phyloP scores from a whole-genome alignment of 768 basidiomycete genomes.

The Tricholoma saponaceum region DNA sequence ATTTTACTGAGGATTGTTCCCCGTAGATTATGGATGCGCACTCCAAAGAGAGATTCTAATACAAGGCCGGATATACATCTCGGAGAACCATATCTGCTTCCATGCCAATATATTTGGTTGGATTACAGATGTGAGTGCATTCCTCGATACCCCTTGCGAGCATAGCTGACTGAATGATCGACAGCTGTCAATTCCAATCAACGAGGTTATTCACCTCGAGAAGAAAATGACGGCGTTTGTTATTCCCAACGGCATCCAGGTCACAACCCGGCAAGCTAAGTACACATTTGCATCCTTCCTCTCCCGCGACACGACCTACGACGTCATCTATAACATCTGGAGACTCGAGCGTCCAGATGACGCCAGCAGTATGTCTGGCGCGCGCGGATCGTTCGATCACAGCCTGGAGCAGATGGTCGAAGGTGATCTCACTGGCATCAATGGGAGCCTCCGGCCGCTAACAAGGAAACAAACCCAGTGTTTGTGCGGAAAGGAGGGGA shows the following conservation, averaged over 20 bases:
- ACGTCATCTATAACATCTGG: conserved; percentile 97
- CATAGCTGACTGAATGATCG: conserved; percentile 14
- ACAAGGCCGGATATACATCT: conserved; percentile 94
- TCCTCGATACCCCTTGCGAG: conserved; percentile 7
- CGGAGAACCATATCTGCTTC: conserved; percentile 99
- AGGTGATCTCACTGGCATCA: conserved; percentile 12
- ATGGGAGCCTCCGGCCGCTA: conserved; percentile 6
- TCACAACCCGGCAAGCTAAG: conserved; percentile 78
- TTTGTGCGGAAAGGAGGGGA: conserved; percentile 63
- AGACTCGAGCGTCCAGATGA: conserved; percentile 78
- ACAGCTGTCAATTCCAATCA: conserved; percentile 84
- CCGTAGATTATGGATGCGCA: conserved; percentile 93
- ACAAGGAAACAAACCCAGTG: conserved; percentile 64
- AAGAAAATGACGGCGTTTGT: conserved; percentile 98
- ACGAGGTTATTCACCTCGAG: conserved; percentile 82
- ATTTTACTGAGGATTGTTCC: conserved; percentile 1
- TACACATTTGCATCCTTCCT: conserved; percentile 97
- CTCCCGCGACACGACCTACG: conserved; percentile 91
- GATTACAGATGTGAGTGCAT: conserved; percentile 84
- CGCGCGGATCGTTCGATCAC: conserved; percentile 31
- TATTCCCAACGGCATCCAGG: conserved; percentile 93
- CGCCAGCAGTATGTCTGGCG: conserved; percentile 31
- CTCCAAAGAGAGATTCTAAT: conserved; percentile 94
- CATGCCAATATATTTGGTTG: conserved; percentile 99
- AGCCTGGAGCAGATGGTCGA: conserved; percentile 14